phyloP scores from a whole-genome alignment of 2,329 filamentous ascomycete species.

The Immersiporthe knoxdaviesiana region DNA sequence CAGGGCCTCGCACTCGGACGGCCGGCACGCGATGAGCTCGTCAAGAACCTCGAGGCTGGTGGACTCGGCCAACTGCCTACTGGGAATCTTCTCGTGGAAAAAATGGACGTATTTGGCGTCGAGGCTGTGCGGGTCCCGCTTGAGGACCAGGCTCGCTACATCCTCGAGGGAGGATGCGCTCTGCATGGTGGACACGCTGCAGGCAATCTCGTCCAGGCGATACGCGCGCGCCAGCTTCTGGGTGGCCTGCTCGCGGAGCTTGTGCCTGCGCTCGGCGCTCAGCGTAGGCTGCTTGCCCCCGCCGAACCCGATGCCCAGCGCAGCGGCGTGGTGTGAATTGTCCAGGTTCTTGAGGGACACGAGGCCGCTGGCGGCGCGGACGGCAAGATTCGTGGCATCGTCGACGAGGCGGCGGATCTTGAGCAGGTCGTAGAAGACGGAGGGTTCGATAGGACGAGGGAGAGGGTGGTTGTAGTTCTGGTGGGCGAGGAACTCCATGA shows the following conservation, averaged over 20 bases:
- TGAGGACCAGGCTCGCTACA: constrained; percentile 72
- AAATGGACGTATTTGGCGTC: constrained; percentile 90
- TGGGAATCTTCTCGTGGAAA: constrained; percentile 88
- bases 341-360: constrained; percentile 63
- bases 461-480: constrained; percentile 78
- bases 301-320: constrained; percentile 58
- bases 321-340: constrained; percentile 52
- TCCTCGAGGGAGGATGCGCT: constrained; percentile 76
- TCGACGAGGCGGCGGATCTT: constrained; percentile 82
- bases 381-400: constrained; percentile 76
- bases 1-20: constrained; percentile 67
- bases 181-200: constrained; percentile 84
- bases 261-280: constrained; percentile 75
- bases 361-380: constrained; percentile 75
- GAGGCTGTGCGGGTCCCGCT: constrained; percentile 66
- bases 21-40: constrained; percentile 67
- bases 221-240: constrained; percentile 79
- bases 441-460: constrained; percentile 77
- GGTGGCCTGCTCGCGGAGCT: constrained; percentile 80
- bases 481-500: constrained; percentile 77
- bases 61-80: constrained; percentile 70
- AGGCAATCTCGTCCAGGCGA: constrained; percentile 79
- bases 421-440: constrained; percentile 80
- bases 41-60: constrained; percentile 69
- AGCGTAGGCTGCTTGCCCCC: constrained; percentile 64